Base-by-base conservation (phyloP, 768 basidiomycete genomes). In the Amanita fuliginea region DNA sequence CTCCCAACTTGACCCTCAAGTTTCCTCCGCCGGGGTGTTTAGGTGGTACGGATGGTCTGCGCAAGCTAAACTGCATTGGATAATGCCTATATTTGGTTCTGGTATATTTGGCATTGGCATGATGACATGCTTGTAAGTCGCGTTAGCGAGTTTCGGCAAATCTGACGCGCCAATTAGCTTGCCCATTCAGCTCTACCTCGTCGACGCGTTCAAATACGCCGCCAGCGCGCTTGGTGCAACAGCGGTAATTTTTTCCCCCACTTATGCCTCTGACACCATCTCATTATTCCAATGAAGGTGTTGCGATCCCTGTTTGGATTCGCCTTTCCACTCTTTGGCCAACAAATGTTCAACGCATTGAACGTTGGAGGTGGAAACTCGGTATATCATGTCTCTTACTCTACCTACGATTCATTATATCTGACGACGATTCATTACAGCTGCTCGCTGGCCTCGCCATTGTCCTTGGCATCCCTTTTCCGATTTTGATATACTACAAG, bases 31-130 rank as follows among this genome's bases (percentile, higher is more conserved):
- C n/a, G 22, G 22, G 2, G 22, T 26, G 26, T 22, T 3, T 42
- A 75, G 73, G 56, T 85, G 85, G 85, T 88, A 84, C 57, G 86
- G 86, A 18, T 88, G 85, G 86, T 83, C 84, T 11, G 85, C 84
- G 3, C 67, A 82, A 51, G 75, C 77, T 0, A 63, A 64, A 42
- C 54, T 77, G 0, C 83, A 86, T 56, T 86, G 83, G 83, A 83
- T 86, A 32, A 80, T 86, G 80, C 85, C 85, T 16, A 83, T 86
- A 54, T 66, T 74, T 41, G 81, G 80, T 3, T 72, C 83, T 2
- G 72, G 69, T 4, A 75, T 81, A 45, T 81, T 74, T 52, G 77
- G 77, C 3, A 81, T 83, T 51, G 78, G 76, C 62, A 50, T 49
- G 62, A 22, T 16, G 30, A 13, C 7, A 3, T 32, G 19, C 5